Evolutionary conservation across 257 asterid species (phyloP).

Genomic region (Cynanchum wilfordii): DNA sequence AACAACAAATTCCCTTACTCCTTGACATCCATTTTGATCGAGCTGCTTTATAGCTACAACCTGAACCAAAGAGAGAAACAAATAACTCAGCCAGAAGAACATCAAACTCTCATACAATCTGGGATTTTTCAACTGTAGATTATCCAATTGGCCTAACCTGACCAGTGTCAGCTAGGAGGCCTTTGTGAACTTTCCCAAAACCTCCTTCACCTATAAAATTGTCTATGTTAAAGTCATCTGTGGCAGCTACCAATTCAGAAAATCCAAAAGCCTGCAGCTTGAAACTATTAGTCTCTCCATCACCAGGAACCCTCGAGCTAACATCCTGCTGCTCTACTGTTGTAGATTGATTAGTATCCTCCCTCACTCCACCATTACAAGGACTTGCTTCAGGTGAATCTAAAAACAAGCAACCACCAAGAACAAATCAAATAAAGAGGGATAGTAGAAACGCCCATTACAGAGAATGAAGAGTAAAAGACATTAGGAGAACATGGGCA

Average conservation of each 20-base stretch:
- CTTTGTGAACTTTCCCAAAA: conserved; percentile 67
- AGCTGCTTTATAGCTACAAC: conserved; percentile 75
- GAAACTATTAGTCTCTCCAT: conserved; percentile 17
- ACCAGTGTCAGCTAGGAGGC: conserved; percentile 38
- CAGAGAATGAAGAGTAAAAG: conserved; percentile 7
- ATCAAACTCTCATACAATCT: not conserved
- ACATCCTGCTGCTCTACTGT: conserved; percentile 15
- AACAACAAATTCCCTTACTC: conserved; percentile 62
- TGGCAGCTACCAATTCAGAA: conserved; percentile 39
- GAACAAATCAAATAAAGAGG: not conserved
- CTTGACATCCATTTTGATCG: conserved; percentile 68
- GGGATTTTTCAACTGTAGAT: not conserved
- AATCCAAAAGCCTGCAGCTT: conserved; percentile 28
- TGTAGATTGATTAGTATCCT: conserved; percentile 33
- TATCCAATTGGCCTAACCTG: conserved; percentile 36
- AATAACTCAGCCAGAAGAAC: not conserved
- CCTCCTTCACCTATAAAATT: conserved; percentile 75
- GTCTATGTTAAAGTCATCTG: conserved; percentile 48
- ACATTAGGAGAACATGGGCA: conserved; percentile 7
- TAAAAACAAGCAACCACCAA: conserved; percentile 19
- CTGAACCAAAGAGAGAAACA: conserved; percentile 20
- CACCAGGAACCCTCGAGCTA: conserved; percentile 14
- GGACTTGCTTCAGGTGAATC: conserved; percentile 31
- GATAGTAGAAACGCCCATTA: not conserved
- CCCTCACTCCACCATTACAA: conserved; percentile 28